Conservation (phyloP, 805 yeast genomes). For the Hanseniaspora guilliermondii region DNA sequence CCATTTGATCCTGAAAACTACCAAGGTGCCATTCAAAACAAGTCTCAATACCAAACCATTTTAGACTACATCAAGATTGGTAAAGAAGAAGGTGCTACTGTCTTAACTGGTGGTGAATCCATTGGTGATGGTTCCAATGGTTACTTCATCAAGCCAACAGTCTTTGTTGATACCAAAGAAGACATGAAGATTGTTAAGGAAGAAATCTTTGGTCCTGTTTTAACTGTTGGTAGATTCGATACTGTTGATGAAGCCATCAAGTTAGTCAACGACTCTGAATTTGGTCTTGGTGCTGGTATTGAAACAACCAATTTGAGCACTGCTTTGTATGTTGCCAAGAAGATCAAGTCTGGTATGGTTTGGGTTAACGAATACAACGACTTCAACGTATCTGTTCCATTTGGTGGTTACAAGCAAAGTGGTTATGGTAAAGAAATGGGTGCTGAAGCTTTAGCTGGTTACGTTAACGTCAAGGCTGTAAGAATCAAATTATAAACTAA, state of each 20-base stretch:
- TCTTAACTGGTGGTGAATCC: constrained; percentile 62
- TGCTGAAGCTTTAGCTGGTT: constrained; percentile 59
- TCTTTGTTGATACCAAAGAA: constrained; percentile 55
- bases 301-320: constrained; percentile 53
- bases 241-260: constrained; percentile 54
- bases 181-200: constrained; percentile 53
- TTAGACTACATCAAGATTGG: constrained; percentile 55
- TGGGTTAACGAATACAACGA: constrained; percentile 76
- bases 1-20: constrained; percentile 56
- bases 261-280: constrained; percentile 57
- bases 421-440: constrained; percentile 87
- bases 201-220: constrained; percentile 75
- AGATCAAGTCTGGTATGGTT: constrained; percentile 61
- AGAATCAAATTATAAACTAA: constrained; percentile 35
- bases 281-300: constrained; percentile 73
- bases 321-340: constrained; percentile 51
- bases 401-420: constrained; percentile 70
- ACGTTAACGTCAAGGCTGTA: constrained; percentile 64
- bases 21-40: constrained; percentile 73
- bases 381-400: constrained; percentile 63
- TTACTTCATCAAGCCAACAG: constrained; percentile 60
- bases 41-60: constrained; percentile 56
- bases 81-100: constrained; percentile 53
- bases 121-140: constrained; percentile 36
- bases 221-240: constrained; percentile 54